Percentiles rank a stretch among this genome's conserved stretches.
phyloP scores from a whole-genome alignment of 805 yeast genomes.

The Lachancea nothofagi region DNA sequence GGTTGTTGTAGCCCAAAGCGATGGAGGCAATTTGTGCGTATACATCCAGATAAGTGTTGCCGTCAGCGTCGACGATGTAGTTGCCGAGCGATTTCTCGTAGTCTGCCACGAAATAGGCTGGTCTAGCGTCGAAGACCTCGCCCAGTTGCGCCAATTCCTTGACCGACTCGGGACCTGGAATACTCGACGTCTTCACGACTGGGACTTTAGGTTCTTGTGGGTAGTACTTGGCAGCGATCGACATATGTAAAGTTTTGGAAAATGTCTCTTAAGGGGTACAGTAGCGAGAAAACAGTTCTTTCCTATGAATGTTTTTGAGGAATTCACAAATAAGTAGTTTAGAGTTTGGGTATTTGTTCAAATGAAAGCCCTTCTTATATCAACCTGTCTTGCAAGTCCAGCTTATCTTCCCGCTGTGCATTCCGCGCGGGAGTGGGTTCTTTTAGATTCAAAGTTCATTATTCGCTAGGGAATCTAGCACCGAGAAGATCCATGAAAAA shows the following conservation, averaged over 20 bases:
- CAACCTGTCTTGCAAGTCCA: no score
- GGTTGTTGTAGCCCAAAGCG: slow-evolving; percentile 67
- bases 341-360: no score
- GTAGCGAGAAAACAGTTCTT: no score
- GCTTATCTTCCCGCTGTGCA: slow-evolving; percentile 1
- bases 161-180: slow-evolving; percentile 75
- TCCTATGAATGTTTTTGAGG: no score
- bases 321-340: not conserved
- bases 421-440: slow-evolving; percentile 1
- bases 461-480: not conserved
- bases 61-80: slow-evolving; percentile 62
- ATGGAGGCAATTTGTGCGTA: slow-evolving; percentile 72
- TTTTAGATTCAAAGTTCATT: not conserved
- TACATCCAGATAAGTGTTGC: slow-evolving; percentile 54
- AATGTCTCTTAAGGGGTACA: not conserved
- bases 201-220: slow-evolving; percentile 81
- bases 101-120: slow-evolving; percentile 59
- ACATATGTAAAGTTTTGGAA: slow-evolving; percentile 16
- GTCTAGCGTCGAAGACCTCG: slow-evolving; percentile 53
- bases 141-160: slow-evolving; percentile 49
- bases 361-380: not conserved
- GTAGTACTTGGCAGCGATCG: slow-evolving; percentile 53
- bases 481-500: not conserved
- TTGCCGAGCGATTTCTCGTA: slow-evolving; percentile 60
- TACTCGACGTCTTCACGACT: slow-evolving; percentile 44